Evolutionary conservation across 2,329 filamentous ascomycete genomes (phyloP).

Genomic region (Epicoccum nigrum): DNA sequence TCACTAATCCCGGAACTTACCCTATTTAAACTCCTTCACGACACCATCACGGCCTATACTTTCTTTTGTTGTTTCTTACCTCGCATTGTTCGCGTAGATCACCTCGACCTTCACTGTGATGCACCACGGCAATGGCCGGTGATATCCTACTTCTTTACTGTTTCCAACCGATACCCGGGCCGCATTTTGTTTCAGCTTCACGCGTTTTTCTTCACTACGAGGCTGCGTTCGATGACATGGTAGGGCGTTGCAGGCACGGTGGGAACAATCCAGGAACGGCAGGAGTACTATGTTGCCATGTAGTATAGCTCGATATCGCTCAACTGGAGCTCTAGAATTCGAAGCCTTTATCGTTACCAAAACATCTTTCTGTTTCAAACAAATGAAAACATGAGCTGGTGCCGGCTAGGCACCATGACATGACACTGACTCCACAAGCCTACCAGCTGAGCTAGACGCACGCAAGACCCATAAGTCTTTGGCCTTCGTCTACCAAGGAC

Average conservation of each 20-base stretch:
- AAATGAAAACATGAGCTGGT: slow-evolving; percentile 2
- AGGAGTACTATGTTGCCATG: slow-evolving; percentile 30
- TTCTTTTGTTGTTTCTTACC: background rate
- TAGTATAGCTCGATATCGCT: slow-evolving; percentile 31
- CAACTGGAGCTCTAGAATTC: slow-evolving; percentile 31
- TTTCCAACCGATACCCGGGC: slow-evolving; percentile 39
- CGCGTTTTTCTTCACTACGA: slow-evolving; percentile 21
- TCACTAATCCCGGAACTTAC: slow-evolving; percentile 26
- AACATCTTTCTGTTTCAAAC: slow-evolving; percentile 7
- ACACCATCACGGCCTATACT: slow-evolving; percentile 36
- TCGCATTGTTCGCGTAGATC: background rate
- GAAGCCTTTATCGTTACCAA: slow-evolving; percentile 22
- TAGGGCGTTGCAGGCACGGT: slow-evolving; percentile 37
- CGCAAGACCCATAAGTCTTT: background rate
- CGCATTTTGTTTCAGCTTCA: slow-evolving; percentile 28
- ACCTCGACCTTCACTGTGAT: slow-evolving; percentile 17
- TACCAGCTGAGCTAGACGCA: background rate
- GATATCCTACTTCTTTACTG: slow-evolving; percentile 19
- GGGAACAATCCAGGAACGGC: slow-evolving; percentile 23
- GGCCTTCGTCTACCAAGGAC: background rate
- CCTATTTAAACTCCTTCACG: slow-evolving; percentile 14
- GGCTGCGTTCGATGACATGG: slow-evolving; percentile 20
- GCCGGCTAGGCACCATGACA: background rate
- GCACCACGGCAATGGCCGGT: slow-evolving; percentile 6
- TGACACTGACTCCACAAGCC: background rate